These are phyloP conservation scores for Serendipita sp. DNA, from an alignment of 768 basidiomycete species.

Conservation along the genomic window DNA sequence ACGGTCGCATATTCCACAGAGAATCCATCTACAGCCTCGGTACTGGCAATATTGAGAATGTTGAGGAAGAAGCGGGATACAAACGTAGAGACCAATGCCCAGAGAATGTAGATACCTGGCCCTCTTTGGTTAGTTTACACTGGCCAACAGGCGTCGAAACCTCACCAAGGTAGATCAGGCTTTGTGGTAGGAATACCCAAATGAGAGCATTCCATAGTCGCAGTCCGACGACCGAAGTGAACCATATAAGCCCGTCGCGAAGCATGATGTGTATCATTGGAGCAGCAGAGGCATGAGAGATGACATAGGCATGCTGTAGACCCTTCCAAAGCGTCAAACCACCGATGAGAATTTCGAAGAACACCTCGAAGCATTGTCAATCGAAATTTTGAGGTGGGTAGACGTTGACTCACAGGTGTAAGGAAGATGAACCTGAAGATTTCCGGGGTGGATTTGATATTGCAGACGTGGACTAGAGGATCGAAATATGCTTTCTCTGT, in stretches of 20 bases:
- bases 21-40: not conserved
- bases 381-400: not conserved
- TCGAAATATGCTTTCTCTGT: not conserved
- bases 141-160: not conserved
- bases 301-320: not conserved
- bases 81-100: constrained; percentile 1
- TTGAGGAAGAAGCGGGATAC: not conserved
- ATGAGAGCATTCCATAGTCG: constrained; percentile 3
- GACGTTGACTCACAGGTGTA: not conserved
- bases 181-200: constrained; percentile 5
- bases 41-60: not conserved
- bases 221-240: not conserved
- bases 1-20: not conserved
- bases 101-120: not conserved
- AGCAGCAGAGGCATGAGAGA: constrained; percentile 1
- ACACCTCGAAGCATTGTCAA: not conserved
- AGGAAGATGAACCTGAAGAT: not conserved
- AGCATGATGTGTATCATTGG: not conserved
- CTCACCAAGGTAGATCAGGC: not conserved
- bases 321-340: not conserved
- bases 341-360: constrained; percentile 1
- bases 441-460: not conserved
- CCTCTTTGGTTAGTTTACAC: not conserved
- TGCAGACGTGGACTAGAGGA: not conserved
- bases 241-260: not conserved